These are phyloP conservation scores for Coleophoma crateriformis DNA, from an alignment of 2,329 filamentous ascomycete species.

Conservation along the genomic window DNA sequence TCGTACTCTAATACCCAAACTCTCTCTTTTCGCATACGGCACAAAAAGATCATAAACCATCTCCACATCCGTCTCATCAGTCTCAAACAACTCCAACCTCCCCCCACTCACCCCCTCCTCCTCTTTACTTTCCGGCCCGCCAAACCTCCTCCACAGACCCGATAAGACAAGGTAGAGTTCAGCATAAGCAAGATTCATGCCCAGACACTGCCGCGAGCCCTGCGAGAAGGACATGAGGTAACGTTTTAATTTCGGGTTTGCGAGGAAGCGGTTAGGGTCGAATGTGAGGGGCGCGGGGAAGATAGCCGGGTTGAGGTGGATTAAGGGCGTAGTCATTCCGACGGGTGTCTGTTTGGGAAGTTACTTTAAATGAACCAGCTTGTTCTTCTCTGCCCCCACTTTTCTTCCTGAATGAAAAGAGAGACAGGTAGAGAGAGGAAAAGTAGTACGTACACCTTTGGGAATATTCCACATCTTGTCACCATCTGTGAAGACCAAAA, in stretches of 20 bases:
- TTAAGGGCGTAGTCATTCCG: conserved; percentile 27
- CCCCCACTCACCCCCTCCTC: too few relatives aligned
- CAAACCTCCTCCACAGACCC: conserved; percentile 21
- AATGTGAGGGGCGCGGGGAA: conserved; percentile 29
- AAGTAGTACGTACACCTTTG: conserved; percentile 15
- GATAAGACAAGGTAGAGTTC: conserved; percentile 26
- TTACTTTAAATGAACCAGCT: not conserved
- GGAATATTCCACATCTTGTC: conserved; percentile 25
- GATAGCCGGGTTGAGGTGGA: conserved; percentile 26
- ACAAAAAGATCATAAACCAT: conserved; percentile 12
- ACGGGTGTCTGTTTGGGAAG: conserved; percentile 26
- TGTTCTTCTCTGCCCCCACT: too few relatives aligned
- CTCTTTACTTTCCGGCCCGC: not conserved
- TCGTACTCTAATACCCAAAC: conserved; percentile 5
- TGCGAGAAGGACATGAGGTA: not conserved
- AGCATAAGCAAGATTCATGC: conserved; percentile 23
- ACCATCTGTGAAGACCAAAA: conserved; percentile 22
- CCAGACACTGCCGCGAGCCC: not conserved
- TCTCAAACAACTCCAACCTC: conserved; percentile 12
- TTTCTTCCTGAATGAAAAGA: too few relatives aligned
- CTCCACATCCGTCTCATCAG: conserved; percentile 11
- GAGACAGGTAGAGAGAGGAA: not conserved
- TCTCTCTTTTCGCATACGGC: conserved; percentile 6
- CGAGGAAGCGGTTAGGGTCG: conserved; percentile 29
- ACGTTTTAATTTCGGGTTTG: not conserved